Conservation (phyloP, 2,329 filamentous ascomycete species). For the Pochonia chlamydosporia region DNA sequence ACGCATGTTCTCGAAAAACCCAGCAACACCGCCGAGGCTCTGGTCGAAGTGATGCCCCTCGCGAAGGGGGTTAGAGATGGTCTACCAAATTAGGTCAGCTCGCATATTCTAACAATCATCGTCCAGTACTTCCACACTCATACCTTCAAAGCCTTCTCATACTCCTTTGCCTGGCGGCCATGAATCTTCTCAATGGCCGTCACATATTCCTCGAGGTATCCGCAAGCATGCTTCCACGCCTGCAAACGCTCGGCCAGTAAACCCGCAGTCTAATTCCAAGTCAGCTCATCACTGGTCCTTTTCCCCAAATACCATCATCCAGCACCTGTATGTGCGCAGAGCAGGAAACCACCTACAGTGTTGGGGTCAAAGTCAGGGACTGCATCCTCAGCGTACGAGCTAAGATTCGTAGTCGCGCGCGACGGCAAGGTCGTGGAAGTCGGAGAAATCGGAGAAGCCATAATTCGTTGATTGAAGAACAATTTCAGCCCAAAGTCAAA, state of each 20-base stretch:
- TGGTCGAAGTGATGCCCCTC: constrained; percentile 94
- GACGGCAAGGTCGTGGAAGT: constrained; percentile 33
- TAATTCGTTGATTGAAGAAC: constrained; percentile 6
- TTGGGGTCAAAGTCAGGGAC: constrained; percentile 53
- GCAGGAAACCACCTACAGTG: constrained; percentile 38
- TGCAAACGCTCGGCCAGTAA: constrained; percentile 82
- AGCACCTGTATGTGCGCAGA: neutral
- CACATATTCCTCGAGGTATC: constrained; percentile 87
- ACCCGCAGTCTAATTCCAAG: constrained; percentile 56
- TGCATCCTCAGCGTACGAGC: constrained; percentile 49
- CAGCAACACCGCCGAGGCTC: constrained; percentile 76
- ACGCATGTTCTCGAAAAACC: constrained; percentile 91
- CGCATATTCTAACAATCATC: neutral
- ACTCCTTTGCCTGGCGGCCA: constrained; percentile 82
- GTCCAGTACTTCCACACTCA: neutral
- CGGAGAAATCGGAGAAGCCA: constrained; percentile 24
- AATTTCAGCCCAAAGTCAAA: neutral
- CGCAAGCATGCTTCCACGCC: constrained; percentile 94
- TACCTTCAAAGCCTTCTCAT: constrained; percentile 86
- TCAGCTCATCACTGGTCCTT: neutral
- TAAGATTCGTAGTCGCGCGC: constrained; percentile 40
- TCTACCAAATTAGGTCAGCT: constrained; percentile 39
- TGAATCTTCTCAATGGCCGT: constrained; percentile 80
- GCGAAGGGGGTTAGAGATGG: constrained; percentile 76
- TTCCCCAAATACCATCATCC: neutral